Percentiles rank a stretch among this genome's conserved stretches.
phyloP scores from a whole-genome alignment of 2,329 filamentous ascomycete species.

The Fusarium ramigenum region DNA sequence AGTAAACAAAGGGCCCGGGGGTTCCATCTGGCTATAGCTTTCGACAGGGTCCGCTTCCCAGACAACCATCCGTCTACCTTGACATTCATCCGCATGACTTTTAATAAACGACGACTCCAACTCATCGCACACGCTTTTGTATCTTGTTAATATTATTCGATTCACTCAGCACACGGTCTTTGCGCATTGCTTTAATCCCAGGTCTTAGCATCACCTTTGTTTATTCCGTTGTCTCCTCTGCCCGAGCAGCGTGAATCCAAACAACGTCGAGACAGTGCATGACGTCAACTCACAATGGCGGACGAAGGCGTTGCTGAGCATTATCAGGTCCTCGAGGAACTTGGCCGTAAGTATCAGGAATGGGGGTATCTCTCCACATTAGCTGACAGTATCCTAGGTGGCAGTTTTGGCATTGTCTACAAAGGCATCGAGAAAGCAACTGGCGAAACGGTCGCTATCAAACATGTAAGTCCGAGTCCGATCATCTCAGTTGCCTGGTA shows the following conservation, averaged over 20 bases:
- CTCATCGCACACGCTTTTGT: constrained; percentile 8
- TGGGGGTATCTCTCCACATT: background rate
- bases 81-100: constrained; percentile 30
- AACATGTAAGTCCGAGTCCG: constrained; percentile 76
- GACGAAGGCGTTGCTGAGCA: constrained; percentile 78
- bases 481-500: constrained; percentile 18
- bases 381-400: constrained; percentile 69
- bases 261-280: constrained; percentile 32
- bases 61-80: constrained; percentile 44
- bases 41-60: constrained; percentile 47
- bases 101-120: constrained; percentile 31
- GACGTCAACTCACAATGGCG: constrained; percentile 57
- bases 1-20: constrained; percentile 52
- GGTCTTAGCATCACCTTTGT: constrained; percentile 9
- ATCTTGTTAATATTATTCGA: constrained; percentile 3
- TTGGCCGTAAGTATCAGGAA: constrained; percentile 77
- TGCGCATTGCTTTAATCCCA: background rate
- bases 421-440: constrained; percentile 93
- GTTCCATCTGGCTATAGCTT: constrained; percentile 34
- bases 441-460: constrained; percentile 94
- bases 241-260: constrained; percentile 15
- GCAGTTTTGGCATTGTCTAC: constrained; percentile 96
- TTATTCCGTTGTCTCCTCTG: constrained; percentile 10
- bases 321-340: constrained; percentile 95
- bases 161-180: constrained; percentile 1